phyloP scores from a whole-genome alignment of 768 basidiomycete species.

The Galerina marginata region DNA sequence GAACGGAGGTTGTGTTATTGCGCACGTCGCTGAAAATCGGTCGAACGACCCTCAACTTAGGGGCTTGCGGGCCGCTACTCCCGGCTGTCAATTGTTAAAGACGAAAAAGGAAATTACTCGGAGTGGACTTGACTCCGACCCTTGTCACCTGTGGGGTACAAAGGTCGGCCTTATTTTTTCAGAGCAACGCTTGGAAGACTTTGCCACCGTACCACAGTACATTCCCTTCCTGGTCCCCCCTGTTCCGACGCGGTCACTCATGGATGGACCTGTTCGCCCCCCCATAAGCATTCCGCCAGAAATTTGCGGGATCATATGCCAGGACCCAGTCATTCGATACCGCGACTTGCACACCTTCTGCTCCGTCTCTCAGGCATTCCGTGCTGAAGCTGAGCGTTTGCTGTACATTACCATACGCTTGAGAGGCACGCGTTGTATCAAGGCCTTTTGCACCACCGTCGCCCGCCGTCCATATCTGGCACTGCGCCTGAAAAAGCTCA shows the following conservation, averaged over 20 bases:
- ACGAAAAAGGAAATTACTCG: too few species aligned
- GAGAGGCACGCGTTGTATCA: constrained; percentile 19
- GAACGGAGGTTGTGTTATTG: too few species aligned
- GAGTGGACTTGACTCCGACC: too few species aligned
- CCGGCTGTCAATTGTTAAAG: too few species aligned
- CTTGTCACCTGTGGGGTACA: too few species aligned
- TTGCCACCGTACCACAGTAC: too few species aligned
- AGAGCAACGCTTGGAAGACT: too few species aligned
- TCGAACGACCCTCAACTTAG: too few species aligned
- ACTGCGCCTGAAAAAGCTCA: constrained; percentile 15
- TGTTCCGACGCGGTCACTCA: not conserved
- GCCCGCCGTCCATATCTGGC: constrained; percentile 23
- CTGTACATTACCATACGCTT: constrained; percentile 25
- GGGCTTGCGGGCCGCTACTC: too few species aligned
- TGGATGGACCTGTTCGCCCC: not conserved
- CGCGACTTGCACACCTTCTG: constrained; percentile 23
- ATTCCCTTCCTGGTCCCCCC: too few species aligned
- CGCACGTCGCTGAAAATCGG: too few species aligned
- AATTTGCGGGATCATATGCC: constrained; percentile 28
- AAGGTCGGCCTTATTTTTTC: too few species aligned
- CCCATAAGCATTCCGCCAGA: constrained; percentile 24
- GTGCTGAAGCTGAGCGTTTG: constrained; percentile 29
- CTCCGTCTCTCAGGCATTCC: constrained; percentile 25
- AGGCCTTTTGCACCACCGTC: constrained; percentile 24
- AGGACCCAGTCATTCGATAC: constrained; percentile 13